Conservation (phyloP, 768 basidiomycete species). For the Rhodosporidiobolus sp. region DNA sequence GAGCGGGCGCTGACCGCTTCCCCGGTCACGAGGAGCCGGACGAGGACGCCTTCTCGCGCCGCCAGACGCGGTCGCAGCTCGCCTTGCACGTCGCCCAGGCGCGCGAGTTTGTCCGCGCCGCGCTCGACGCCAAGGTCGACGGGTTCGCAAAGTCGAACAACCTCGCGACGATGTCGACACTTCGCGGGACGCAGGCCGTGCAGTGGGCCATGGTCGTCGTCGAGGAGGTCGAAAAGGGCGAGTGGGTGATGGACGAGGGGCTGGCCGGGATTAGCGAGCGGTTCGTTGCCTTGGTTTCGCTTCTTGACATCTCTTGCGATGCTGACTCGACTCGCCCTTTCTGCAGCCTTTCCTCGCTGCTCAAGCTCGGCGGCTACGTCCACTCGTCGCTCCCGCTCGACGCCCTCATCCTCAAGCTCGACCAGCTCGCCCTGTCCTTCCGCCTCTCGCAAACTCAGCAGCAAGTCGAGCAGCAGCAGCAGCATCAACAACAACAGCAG, state of each 20-base stretch:
- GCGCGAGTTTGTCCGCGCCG: neutral
- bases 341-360: neutral
- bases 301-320: neutral
- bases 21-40: neutral
- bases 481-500: too few species aligned
- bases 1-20: too few species aligned
- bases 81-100: neutral
- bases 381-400: neutral
- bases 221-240: neutral
- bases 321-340: too few species aligned
- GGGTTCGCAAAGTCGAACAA: neutral
- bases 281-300: neutral
- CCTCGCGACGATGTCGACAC: neutral
- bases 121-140: neutral
- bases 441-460: conserved; percentile 1
- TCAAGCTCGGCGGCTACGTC: conserved; percentile 7
- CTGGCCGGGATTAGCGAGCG: neutral
- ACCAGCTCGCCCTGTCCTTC: conserved; percentile 3
- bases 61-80: neutral
- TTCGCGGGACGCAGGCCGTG: neutral
- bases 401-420: conserved; percentile 16
- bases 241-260: neutral
- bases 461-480: too few species aligned
- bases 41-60: too few species aligned
- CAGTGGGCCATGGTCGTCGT: neutral